These are phyloP conservation scores for Candida labiduridarum DNA, from an alignment of 1,139 yeast species.

Conservation along the genomic window DNA sequence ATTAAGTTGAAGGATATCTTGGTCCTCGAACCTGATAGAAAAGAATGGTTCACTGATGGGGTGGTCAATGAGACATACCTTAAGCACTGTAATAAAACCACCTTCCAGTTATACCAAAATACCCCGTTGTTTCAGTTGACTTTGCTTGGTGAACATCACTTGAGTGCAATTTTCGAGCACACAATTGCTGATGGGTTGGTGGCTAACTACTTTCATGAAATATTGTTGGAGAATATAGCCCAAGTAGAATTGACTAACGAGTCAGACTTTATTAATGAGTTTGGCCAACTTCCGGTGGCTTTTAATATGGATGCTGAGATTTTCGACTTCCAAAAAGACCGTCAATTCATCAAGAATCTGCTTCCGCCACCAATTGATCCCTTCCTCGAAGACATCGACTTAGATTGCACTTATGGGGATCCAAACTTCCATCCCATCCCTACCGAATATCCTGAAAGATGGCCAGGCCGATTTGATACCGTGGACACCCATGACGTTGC, in stretches of 20 bases:
- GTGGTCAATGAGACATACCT: conserved; percentile 29
- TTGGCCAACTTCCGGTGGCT: conserved; percentile 16
- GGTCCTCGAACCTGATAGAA: conserved; percentile 14
- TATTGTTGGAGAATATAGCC: conserved; percentile 32
- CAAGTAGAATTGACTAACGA: conserved; percentile 14
- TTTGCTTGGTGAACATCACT: conserved; percentile 25
- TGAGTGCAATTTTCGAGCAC: conserved; percentile 41
- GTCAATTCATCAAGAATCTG: conserved; percentile 23
- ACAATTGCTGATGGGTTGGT: conserved; percentile 46
- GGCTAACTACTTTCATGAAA: conserved; percentile 42
- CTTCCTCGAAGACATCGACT: conserved; percentile 25
- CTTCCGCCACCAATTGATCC: conserved; percentile 41
- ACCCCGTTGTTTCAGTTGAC: conserved; percentile 36
- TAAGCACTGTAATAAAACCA: conserved; percentile 25
- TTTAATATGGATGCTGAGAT: conserved; percentile 12
- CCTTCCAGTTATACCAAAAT: conserved; percentile 27
- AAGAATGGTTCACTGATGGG: conserved; percentile 20
- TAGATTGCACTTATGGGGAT: conserved; percentile 29
- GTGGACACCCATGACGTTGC: conserved; percentile 22
- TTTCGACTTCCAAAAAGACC: conserved; percentile 26
- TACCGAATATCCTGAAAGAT: conserved; percentile 23
- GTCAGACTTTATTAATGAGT: conserved; percentile 13
- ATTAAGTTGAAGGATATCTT: conserved; percentile 30
- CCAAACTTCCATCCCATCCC: conserved; percentile 29
- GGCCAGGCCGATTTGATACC: conserved; percentile 39